Evolutionary conservation across 108 stramenopile genomes (phyloP).

Genomic region (Cyclotella cryptica): DNA sequence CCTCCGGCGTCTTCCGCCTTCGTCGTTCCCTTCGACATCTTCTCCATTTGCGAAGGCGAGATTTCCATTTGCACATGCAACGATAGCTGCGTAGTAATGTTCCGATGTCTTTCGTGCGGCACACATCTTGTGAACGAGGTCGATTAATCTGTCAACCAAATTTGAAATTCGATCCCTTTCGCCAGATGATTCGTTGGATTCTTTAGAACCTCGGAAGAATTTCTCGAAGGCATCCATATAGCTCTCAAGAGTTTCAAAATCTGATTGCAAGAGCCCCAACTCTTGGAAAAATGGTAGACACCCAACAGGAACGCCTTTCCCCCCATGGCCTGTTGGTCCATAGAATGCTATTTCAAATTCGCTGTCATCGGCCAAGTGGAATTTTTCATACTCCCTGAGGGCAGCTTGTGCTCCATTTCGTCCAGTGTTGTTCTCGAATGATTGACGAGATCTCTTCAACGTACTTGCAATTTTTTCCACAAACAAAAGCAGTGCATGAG

Average conservation of each 20-base stretch:
- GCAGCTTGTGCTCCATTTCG: constrained; percentile 47
- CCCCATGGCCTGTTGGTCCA: constrained; percentile 70
- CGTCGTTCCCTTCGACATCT: constrained; percentile 29
- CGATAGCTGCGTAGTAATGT: constrained; percentile 64
- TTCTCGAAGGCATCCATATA: constrained; percentile 40
- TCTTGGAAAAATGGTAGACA: constrained; percentile 61
- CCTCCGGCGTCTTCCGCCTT: constrained; percentile 35
- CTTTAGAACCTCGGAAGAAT: constrained; percentile 26
- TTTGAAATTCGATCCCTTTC: constrained; percentile 42
- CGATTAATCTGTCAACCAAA: constrained; percentile 44
- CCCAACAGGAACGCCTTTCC: constrained; percentile 62
- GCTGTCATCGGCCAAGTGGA: constrained; percentile 63
- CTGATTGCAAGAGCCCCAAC: constrained; percentile 30
- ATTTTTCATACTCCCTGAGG: constrained; percentile 52
- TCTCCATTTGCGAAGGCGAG: constrained; percentile 63
- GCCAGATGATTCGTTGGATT: constrained; percentile 20
- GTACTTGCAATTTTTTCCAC: constrained; percentile 64
- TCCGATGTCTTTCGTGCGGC: constrained; percentile 48
- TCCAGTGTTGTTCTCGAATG: constrained; percentile 63
- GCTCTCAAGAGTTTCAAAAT: constrained; percentile 13
- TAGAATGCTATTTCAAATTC: constrained; percentile 66
- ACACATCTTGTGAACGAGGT: constrained; percentile 48
- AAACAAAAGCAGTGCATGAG: constrained; percentile 72
- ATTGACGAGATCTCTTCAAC: constrained; percentile 38
- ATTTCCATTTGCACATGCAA: constrained; percentile 65